Evolutionary conservation across 495 filamentous ascomycete species (phyloP).

Genomic region (Aspergillus steynii): DNA sequence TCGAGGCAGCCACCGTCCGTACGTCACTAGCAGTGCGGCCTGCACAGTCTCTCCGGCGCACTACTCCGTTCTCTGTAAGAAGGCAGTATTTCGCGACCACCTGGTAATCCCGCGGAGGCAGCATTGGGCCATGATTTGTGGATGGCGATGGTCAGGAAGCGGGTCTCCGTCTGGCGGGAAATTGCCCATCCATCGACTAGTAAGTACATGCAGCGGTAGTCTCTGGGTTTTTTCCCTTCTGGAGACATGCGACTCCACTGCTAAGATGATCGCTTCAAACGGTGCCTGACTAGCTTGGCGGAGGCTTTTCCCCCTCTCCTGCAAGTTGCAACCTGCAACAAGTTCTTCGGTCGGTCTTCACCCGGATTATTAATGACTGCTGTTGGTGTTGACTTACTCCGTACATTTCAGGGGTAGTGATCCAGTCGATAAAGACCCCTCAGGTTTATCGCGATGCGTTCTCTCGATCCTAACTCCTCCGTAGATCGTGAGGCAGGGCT

Average conservation of each 20-base stretch:
- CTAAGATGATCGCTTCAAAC: constrained; percentile 15
- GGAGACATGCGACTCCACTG: constrained; percentile 13
- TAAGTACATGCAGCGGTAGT: constrained; percentile 8
- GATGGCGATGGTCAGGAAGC: constrained; percentile 11
- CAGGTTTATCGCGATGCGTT: too few species aligned
- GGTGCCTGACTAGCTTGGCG: constrained; percentile 16
- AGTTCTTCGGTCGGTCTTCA: constrained; percentile 11
- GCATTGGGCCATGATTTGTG: constrained; percentile 8
- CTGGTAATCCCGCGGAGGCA: not conserved
- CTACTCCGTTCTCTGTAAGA: too few species aligned
- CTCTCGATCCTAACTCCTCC: too few species aligned
- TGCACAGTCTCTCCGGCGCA: too few species aligned
- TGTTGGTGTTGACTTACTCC: too few species aligned
- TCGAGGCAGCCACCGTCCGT: not conserved
- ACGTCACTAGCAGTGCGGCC: too few species aligned
- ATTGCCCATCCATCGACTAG: constrained; percentile 9
- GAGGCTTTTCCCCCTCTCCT: constrained; percentile 7
- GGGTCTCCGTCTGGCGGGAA: constrained; percentile 13
- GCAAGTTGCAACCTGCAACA: not conserved
- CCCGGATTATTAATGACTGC: constrained; percentile 4
- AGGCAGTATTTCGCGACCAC: too few species aligned
- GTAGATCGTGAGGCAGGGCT: too few species aligned
- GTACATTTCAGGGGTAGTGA: too few species aligned
- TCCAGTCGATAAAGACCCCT: too few species aligned
- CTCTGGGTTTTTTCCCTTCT: constrained; percentile 3